A percentile compares a stretch with the other conserved stretches of the same genome.
Conservation (phyloP, 108 stramenopile species). For the Fragilariopsis cylindrus region DNA sequence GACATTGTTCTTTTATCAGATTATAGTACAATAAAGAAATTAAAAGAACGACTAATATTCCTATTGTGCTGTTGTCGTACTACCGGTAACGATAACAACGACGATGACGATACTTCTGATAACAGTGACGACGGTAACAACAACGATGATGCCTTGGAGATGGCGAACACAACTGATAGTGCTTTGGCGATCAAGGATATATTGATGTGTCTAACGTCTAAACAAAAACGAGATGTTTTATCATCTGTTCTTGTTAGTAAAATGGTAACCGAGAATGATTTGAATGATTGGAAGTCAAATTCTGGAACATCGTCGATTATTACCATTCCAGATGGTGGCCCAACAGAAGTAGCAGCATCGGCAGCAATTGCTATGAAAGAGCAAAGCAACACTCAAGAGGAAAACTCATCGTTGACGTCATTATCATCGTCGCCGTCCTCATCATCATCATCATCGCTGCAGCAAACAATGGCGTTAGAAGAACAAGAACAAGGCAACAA, state of each 20-base stretch:
- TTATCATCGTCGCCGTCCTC: too few relatives aligned
- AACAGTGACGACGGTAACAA: neutral
- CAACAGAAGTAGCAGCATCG: neutral
- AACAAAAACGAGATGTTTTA: neutral
- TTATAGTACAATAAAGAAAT: neutral
- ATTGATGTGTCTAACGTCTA: neutral
- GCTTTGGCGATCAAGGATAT: neutral
- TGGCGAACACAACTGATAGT: neutral
- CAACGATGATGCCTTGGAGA: neutral
- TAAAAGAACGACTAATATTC: neutral
- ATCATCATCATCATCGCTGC: too few relatives aligned
- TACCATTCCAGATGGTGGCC: neutral
- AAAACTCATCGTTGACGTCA: too few relatives aligned
- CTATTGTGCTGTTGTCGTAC: neutral
- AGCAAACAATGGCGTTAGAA: too few relatives aligned
- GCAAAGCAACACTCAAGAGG: too few relatives aligned
- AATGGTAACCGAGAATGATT: neutral
- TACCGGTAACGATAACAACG: neutral
- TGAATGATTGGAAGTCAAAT: neutral
- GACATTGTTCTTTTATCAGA: neutral
- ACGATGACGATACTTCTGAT: neutral
- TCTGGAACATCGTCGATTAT: neutral
- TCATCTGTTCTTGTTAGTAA: neutral
- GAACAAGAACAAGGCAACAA: too few relatives aligned
- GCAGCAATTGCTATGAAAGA: too few relatives aligned